Conservation (phyloP, 306 rosid genomes). For the Hippophae rhamnoides region DNA sequence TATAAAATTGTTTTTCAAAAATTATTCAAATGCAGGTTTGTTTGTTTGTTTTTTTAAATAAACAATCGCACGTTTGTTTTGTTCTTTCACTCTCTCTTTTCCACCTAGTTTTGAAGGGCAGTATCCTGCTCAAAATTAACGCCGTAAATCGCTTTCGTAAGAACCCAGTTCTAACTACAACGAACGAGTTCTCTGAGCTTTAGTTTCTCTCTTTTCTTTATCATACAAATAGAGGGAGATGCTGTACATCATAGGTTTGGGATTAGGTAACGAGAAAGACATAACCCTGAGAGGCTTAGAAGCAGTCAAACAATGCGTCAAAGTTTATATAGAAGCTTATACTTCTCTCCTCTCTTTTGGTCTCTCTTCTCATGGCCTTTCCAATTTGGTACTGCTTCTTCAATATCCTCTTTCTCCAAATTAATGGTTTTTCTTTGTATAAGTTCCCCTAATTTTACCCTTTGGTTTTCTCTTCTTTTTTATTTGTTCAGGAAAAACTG, state of each 20-base stretch:
- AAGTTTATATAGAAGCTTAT: slow-evolving; percentile 75
- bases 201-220: too few species aligned
- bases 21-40: too few species aligned
- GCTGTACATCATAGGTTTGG: slow-evolving; percentile 77
- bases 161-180: too few species aligned
- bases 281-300: slow-evolving; percentile 81
- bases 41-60: too few species aligned
- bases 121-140: too few species aligned
- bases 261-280: slow-evolving; percentile 77
- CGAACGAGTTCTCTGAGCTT: too few species aligned
- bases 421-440: neutral
- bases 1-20: too few species aligned
- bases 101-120: too few species aligned
- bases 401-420: too few species aligned
- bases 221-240: slow-evolving; percentile 15
- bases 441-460: neutral
- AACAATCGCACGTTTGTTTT: too few species aligned
- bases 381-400: slow-evolving; percentile 38
- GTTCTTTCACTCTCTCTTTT: too few species aligned
- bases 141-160: too few species aligned
- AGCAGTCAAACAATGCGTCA: slow-evolving; percentile 53
- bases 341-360: slow-evolving; percentile 92
- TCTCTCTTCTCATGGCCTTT: slow-evolving; percentile 59
- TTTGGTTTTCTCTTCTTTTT: neutral
- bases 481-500: slow-evolving; percentile 43